Conservation (phyloP, 306 rosid genomes). For the Quillaja saponaria region DNA sequence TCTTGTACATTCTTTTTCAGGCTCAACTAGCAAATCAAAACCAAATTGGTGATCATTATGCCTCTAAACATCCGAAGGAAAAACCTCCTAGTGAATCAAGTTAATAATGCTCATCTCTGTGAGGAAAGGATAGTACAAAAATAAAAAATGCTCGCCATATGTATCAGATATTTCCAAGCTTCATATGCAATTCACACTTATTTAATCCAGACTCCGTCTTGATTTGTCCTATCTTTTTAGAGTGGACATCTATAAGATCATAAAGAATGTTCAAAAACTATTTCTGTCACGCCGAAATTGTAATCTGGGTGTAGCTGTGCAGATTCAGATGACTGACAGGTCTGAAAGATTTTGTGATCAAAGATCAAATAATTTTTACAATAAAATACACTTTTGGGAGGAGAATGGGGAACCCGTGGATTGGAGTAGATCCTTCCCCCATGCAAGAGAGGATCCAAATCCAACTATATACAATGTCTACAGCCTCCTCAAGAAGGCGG, state of each 20-base stretch:
- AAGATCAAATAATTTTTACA: too few relatives aligned
- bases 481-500: not conserved
- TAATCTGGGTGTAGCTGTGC: conserved; percentile 22
- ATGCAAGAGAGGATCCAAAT: too few relatives aligned
- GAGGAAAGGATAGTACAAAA: conserved; percentile 21
- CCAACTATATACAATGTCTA: too few relatives aligned
- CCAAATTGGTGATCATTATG: conserved; percentile 79
- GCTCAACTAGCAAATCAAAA: conserved; percentile 82
- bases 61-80: conserved; percentile 96
- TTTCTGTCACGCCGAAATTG: conserved; percentile 26
- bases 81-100: conserved; percentile 69
- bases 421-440: too few relatives aligned
- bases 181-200: conserved; percentile 30
- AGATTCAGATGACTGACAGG: not conserved
- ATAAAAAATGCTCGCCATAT: conserved; percentile 18
- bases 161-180: conserved; percentile 31
- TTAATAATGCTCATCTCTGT: conserved; percentile 33
- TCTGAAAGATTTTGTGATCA: too few relatives aligned
- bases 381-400: too few relatives aligned
- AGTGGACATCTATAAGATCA: conserved; percentile 33
- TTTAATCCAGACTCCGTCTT: conserved; percentile 27
- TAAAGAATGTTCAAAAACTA: conserved; percentile 25
- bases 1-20: conserved; percentile 46
- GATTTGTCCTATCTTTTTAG: conserved; percentile 12
- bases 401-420: too few relatives aligned